Base-by-base conservation (phyloP, 495 filamentous ascomycete species). In the Tetracladium marchalianum region DNA sequence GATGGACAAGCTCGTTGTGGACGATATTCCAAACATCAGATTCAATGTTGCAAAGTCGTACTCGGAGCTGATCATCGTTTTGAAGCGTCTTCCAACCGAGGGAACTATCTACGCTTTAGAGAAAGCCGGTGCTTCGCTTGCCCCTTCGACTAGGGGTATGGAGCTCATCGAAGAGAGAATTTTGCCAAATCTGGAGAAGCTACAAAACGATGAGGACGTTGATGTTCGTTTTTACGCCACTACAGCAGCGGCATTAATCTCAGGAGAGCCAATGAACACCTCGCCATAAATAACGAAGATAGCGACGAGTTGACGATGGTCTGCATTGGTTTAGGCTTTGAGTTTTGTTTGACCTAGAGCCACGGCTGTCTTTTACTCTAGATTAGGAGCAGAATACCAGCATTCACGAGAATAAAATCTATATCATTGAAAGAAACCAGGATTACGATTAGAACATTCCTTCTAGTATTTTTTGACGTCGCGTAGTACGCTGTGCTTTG, bases 11-110 rank as follows among this genome's bases (percentile, higher is more conserved):
- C 81, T 98, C 24, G 84, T 94, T 22, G 72, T 75, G 12, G 92
- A 98, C 60, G 87, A 90, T 22, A 98, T 98, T 59, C 92, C 92
- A 43, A 98, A 98, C 64, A 98, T 98, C 62, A 87, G 92, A 43
- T 98, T 98, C 76, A 98, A 98, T 60, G 90, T 97, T 42, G 93
- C 92, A 45, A 98, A 98, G 68, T 96, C 93, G 22, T 98, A 96
- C 60, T 76, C 79, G 13, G 80, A 90, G 35, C 69, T 98, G 35
- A 90, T 97, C 55, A 79, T 84, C 49, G 88, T 90, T 19, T 72
- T 98, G 59, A 84, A 87, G 64, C 85, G 88, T 45, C 77, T 98
- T 15, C 92, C 92, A 1, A 83, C 83, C 24, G 73, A 90, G 56
- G 87, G 87, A 47, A 97, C 92, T 17, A 73, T 98, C 55, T 77